Percentiles rank a stretch among this genome's conserved stretches.
phyloP scores from a whole-genome alignment of 2,329 filamentous ascomycete genomes.

The Phyllosticta capitalensis region DNA sequence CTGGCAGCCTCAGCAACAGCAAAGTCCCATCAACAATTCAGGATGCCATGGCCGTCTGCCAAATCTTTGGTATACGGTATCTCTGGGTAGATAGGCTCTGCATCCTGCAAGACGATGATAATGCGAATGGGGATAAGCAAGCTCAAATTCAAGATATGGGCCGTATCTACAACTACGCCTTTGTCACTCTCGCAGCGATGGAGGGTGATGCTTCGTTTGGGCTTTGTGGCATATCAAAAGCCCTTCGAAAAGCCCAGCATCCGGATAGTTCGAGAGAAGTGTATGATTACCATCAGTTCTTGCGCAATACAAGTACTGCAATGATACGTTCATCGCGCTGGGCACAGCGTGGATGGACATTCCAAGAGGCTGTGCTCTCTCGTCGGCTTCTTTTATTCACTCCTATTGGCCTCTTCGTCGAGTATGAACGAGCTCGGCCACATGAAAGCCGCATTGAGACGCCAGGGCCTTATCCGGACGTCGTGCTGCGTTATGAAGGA shows the following conservation, averaged over 20 bases:
- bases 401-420: too few relatives aligned
- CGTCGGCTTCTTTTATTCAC: background rate
- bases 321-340: too few relatives aligned
- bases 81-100: conserved; percentile 12
- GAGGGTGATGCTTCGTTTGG: background rate
- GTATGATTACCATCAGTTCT: too few relatives aligned
- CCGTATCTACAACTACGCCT: background rate
- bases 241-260: too few relatives aligned
- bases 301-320: too few relatives aligned
- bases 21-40: background rate
- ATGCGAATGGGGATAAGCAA: background rate
- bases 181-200: background rate
- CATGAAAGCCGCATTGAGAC: too few relatives aligned
- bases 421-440: too few relatives aligned
- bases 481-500: too few relatives aligned
- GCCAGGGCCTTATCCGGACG: too few relatives aligned
- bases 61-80: background rate
- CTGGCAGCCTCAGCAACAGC: background rate
- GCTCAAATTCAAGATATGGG: background rate
- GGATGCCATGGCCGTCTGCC: conserved; percentile 8
- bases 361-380: background rate
- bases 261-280: too few relatives aligned
- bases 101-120: conserved; percentile 4
- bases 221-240: background rate
- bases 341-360: background rate